Evolutionary conservation across 2,329 filamentous ascomycete species (phyloP), one percentile per base, ranked within the genome.

Genomic region (Arthrocladium fulminans): DNA sequence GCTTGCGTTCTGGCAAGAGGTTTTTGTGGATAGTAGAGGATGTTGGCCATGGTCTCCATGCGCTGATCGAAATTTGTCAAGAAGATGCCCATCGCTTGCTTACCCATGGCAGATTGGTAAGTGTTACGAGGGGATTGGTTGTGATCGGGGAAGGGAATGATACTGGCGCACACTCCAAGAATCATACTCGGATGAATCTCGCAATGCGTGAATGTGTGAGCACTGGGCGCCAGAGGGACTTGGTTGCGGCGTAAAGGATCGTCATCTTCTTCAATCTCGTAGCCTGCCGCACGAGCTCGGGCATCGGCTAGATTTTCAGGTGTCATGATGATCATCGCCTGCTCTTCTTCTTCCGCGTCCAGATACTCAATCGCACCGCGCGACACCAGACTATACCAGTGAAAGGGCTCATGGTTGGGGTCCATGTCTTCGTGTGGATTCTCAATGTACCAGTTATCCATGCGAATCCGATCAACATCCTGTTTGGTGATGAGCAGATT

Each of bases 111-210:
- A 61, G 90, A 96, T 71, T 97, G 90, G 68, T 96, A 98, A 3
- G 90, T 97, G 65, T 98, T 98, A 84, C 92, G 85, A 57, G 92
- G 92, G 54, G 90, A 97, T 79, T 94, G 63, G 41, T 98, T 98
- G 73, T 98, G 92, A 71, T 98, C 92, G 1, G 94, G 92, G 80
- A 98, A 98, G 0, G 92, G 92, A 73, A 98, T 98, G 67, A 98
- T 98, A 71, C 89, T 96, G 60, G 92, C 92, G 64, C 94, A 98
- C 55, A 98, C 94, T 64, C 92, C 92, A 48, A 98, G 73, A 66
- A 98, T 92, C 92, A 98, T 98, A 68, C 88, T 95, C 17, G 92
- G 94, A 61, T 98, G 94, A 65, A 98, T 97, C 70, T 98, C 92
- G 68, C 94, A 98, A 67, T 98, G 94, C 0, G 92, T 98, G 75